Percentiles rank a stretch among this genome's conserved stretches.
Evolutionary conservation across 2,329 filamentous ascomycete genomes (phyloP).

Genomic region (Nigrospora oryzae): DNA sequence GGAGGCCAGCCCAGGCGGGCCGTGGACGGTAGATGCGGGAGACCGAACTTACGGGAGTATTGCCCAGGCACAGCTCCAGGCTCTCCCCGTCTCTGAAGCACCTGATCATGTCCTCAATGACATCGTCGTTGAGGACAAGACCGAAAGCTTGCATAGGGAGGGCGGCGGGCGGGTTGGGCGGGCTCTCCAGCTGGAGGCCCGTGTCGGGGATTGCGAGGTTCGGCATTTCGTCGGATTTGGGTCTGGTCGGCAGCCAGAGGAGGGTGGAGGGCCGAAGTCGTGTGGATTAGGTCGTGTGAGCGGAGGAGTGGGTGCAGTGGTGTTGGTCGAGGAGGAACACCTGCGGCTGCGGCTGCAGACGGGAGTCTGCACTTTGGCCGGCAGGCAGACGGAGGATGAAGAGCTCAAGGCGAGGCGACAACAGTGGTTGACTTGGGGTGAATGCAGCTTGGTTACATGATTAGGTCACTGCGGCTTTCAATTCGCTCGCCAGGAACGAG

Average conservation of each 20-base stretch:
- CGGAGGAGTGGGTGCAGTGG: no score
- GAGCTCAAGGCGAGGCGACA: no score
- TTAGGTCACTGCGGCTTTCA: background rate
- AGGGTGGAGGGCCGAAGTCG: no score
- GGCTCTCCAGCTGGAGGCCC: constrained; percentile 48
- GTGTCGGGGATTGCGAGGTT: constrained; percentile 47
- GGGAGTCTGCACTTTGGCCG: no score
- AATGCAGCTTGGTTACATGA: constrained; percentile 5
- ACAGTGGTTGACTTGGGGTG: no score
- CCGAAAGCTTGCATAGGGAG: constrained; percentile 49
- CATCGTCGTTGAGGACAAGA: constrained; percentile 45
- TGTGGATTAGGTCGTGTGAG: no score
- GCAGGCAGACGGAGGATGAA: no score
- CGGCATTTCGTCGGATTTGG: constrained; percentile 30
- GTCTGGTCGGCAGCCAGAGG: no score
- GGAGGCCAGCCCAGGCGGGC: background rate
- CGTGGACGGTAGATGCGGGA: constrained; percentile 2
- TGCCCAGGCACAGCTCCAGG: constrained; percentile 49
- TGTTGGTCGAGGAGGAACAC: no score
- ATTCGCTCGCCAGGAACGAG: no score
- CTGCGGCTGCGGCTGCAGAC: no score
- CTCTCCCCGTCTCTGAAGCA: constrained; percentile 47
- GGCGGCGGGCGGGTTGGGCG: constrained; percentile 31
- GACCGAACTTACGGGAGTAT: constrained; percentile 45
- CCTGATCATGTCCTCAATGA: constrained; percentile 55